Base-by-base conservation (phyloP, 805 yeast species). In the Metschnikowia cerradonensis region DNA sequence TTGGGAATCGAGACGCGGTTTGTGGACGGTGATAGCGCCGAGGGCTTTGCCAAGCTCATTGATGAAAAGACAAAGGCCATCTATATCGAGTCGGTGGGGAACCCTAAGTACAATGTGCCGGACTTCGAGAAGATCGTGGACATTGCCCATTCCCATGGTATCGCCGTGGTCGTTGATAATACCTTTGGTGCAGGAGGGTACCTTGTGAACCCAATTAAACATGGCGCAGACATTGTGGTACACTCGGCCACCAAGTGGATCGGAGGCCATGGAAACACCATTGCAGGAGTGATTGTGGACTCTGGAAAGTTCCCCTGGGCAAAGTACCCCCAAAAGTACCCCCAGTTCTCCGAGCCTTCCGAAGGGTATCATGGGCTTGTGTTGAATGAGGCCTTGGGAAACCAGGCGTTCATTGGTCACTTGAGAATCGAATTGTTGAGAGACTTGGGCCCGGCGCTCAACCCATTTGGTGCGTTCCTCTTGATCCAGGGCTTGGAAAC, bases 201-300 rank as follows among this genome's bases (percentile, higher is more conserved):
- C 75, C 80, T 88, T 61, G 81, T 88, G 53, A 83, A 80, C 58
- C 98, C 98, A 55, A 71, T 91, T 59, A 87, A 87, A 55, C 86
- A 81, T 63, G 97, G 97, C 58, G 97, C 90, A 43, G 97, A 91
- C 67, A 86, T 91, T 58, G 86, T 92, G 33, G 87, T 87, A 19
- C 96, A 91, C 70, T 90, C 97, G 54, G 96, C 97, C 49, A 91
- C 98, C 52, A 91, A 91, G 71, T 92, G 97, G 97, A 91, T 91
- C 59, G 96, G 96, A 56, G 98, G 97, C 52, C 97, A 91, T 66
- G 97, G 98, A 66, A 90, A 88, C 51, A 89, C 97, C 41, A 84
- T 91, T 68, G 97, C 87, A 48, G 98, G 98, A 77, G 88, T 85
- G 48, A 78, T 92, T 58, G 78, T 92, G 44, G 97, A 92, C 67